Evolutionary conservation across 345 rosid species (phyloP).

Genomic region (Populus alba): DNA sequence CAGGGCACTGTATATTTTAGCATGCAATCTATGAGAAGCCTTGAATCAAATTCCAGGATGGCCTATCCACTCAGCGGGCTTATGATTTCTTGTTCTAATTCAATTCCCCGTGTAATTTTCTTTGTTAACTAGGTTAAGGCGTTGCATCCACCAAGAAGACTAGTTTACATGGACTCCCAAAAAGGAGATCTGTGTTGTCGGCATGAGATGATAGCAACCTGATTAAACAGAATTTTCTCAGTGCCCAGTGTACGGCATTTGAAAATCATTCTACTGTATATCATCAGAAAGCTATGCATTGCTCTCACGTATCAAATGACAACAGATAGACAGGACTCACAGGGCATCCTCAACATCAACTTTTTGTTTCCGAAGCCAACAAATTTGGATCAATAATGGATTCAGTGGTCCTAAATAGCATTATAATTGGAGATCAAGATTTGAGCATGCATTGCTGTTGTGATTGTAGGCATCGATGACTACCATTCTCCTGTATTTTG

Average conservation of each 20-base stretch:
- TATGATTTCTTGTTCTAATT: background rate
- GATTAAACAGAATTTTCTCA: background rate
- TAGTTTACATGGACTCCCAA: background rate
- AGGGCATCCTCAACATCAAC: background rate
- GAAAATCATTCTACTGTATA: background rate
- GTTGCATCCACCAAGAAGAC: too few relatives aligned
- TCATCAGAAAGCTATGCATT: background rate
- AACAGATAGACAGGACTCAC: background rate
- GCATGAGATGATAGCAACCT: background rate
- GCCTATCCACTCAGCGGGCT: background rate
- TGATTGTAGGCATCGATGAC: background rate
- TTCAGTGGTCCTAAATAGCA: background rate
- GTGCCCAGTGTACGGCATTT: background rate
- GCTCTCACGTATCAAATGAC: background rate
- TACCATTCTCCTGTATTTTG: background rate
- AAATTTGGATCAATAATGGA: background rate
- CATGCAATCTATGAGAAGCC: background rate
- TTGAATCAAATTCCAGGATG: background rate
- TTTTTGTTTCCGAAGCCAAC: background rate
- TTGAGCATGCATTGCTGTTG: too few relatives aligned
- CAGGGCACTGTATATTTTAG: background rate
- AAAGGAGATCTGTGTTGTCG: too few relatives aligned
- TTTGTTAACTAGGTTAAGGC: too few relatives aligned
- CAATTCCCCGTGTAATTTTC: background rate
- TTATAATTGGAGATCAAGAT: background rate